phyloP scores from a whole-genome alignment of 1,139 yeast genomes.

The Yamadazyma trypodendri region DNA sequence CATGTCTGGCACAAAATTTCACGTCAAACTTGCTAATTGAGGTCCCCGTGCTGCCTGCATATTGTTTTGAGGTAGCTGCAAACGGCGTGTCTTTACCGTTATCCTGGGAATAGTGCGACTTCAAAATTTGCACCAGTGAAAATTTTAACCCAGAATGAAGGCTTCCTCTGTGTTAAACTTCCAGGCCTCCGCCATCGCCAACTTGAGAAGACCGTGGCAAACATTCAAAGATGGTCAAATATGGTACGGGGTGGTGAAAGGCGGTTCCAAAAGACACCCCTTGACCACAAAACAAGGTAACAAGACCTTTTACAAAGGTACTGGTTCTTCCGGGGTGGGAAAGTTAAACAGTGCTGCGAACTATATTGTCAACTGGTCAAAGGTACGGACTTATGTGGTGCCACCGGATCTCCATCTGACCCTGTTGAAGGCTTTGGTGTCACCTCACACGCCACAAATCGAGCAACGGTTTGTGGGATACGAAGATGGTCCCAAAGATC shows the following conservation, averaged over 20 bases:
- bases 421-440: conserved; percentile 70
- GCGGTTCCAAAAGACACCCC: conserved; percentile 83
- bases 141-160: conserved; percentile 45
- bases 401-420: conserved; percentile 53
- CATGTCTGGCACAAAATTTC: conserved; percentile 6
- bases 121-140: conserved; percentile 9
- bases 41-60: conserved; percentile 3
- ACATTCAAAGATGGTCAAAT: conserved; percentile 79
- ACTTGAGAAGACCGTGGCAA: conserved; percentile 85
- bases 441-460: conserved; percentile 66
- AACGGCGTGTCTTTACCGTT: no score
- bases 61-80: no score
- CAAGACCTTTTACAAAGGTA: conserved; percentile 92
- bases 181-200: conserved; percentile 50
- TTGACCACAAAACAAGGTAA: conserved; percentile 93
- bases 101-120: no score
- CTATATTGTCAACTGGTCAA: conserved; percentile 76
- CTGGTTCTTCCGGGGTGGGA: conserved; percentile 93
- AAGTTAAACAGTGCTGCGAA: conserved; percentile 69
- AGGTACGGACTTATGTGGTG: conserved; percentile 87
- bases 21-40: conserved; percentile 2
- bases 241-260: conserved; percentile 74
- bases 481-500: conserved; percentile 69
- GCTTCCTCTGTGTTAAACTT: conserved; percentile 50
- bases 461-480: conserved; percentile 70